Conservation (phyloP, 2,329 filamentous ascomycete genomes). For the Ceratocystis eucalypticola region DNA sequence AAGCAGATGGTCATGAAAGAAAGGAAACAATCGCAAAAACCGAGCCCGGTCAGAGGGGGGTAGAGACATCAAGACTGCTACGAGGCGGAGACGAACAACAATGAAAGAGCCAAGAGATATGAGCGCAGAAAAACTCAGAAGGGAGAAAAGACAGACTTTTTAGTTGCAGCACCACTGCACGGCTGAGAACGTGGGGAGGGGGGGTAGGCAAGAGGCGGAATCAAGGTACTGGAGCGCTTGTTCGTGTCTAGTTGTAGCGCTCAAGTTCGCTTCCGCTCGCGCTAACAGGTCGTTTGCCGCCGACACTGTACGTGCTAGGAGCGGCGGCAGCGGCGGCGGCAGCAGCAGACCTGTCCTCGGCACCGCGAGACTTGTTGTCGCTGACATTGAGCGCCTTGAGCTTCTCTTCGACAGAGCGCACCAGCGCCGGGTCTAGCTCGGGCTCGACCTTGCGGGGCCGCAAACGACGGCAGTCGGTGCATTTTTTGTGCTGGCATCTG, state of each 20-base stretch:
- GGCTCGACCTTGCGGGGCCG: conserved; percentile 48
- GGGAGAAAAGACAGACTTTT: not conserved
- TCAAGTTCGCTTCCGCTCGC: not conserved
- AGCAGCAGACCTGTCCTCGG: not conserved
- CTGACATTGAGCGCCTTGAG: conserved; percentile 33
- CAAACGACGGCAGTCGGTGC: conserved; percentile 43
- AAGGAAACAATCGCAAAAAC: not conserved
- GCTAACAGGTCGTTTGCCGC: not conserved
- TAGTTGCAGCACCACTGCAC: not conserved
- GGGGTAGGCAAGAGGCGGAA: not conserved
- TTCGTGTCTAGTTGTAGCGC: not conserved
- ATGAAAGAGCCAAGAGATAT: not conserved
- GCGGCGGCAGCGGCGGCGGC: not conserved
- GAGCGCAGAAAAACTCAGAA: not conserved
- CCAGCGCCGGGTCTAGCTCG: conserved; percentile 46
- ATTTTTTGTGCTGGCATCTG: conserved; percentile 48
- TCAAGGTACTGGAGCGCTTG: not conserved
- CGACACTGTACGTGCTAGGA: too few species aligned
- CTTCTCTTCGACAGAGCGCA: conserved; percentile 44
- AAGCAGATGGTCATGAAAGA: conserved; percentile 7
- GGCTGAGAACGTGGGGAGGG: not conserved
- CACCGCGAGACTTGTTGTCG: not conserved
- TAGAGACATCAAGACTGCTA: not conserved
- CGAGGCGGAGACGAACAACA: not conserved
- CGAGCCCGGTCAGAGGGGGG: not conserved